These are phyloP conservation scores for Eutrema yunnanense DNA, from an alignment of 345 rosid species.

Conservation along the genomic window DNA sequence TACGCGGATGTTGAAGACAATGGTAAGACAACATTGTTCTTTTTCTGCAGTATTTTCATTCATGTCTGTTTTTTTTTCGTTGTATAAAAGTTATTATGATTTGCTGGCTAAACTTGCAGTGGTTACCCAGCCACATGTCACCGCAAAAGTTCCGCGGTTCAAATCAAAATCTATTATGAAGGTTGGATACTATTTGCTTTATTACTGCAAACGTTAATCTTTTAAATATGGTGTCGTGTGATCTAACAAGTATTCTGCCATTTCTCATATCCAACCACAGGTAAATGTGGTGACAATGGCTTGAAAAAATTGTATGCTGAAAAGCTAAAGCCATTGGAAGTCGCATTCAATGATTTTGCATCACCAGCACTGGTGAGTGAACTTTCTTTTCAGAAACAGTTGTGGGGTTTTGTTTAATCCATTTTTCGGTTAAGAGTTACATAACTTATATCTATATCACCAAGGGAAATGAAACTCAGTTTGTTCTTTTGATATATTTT, in stretches of 20 bases:
- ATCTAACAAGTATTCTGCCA: neutral
- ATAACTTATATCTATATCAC: neutral
- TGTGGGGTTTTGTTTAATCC: neutral
- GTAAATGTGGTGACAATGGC: constrained; percentile 81
- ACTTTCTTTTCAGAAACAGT: too few species aligned
- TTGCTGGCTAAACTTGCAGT: constrained; percentile 34
- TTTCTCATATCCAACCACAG: constrained; percentile 38
- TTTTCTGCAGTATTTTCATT: neutral
- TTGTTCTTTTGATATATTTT: neutral
- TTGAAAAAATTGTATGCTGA: constrained; percentile 75
- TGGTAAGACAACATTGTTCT: constrained; percentile 37
- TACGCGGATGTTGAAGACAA: constrained; percentile 31
- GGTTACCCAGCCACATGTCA: constrained; percentile 28
- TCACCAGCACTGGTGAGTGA: too few species aligned
- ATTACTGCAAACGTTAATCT: neutral
- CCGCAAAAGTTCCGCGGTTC: constrained; percentile 44
- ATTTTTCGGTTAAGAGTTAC: neutral
- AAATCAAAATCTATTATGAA: constrained; percentile 52
- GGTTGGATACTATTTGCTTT: constrained; percentile 26
- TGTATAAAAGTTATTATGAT: neutral
- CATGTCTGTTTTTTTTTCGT: neutral
- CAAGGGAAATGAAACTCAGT: too few species aligned
- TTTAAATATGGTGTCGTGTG: neutral
- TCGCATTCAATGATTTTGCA: neutral
- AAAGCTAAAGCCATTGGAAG: constrained; percentile 87